A percentile compares a stretch with the other conserved stretches of the same genome.
Conservation (phyloP, 2,329 filamentous ascomycete genomes). For the Hypocrella siamensis region DNA sequence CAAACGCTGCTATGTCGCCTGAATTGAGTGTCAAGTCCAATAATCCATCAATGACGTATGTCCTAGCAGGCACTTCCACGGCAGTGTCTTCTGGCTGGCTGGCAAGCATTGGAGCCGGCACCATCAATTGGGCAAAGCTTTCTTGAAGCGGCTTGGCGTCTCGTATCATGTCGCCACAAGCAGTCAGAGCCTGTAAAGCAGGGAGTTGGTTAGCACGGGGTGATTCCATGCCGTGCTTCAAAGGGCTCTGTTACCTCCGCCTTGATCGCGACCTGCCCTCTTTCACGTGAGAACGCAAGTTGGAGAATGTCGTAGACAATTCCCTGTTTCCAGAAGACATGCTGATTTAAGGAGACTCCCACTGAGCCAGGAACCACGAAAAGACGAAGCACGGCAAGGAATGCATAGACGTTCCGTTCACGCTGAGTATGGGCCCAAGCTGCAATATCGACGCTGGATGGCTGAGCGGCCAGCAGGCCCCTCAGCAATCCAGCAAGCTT, state of each 20-base stretch:
- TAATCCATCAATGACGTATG: constrained; percentile 89
- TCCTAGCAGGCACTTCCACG: constrained; percentile 38
- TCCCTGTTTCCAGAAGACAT: constrained; percentile 70
- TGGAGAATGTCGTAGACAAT: constrained; percentile 66
- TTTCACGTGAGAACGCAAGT: constrained; percentile 60
- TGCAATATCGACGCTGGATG: constrained; percentile 42
- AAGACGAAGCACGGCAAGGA: constrained; percentile 71
- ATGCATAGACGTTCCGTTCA: constrained; percentile 83
- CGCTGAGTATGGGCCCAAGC: constrained; percentile 63
- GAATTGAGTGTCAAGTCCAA: constrained; percentile 66
- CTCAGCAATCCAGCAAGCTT: constrained; percentile 56
- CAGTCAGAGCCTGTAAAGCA: constrained; percentile 50
- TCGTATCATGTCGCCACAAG: constrained; percentile 78
- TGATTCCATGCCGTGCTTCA: no score
- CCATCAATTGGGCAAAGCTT: constrained; percentile 73
- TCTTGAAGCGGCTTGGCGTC: constrained; percentile 72
- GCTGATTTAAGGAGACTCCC: constrained; percentile 70
- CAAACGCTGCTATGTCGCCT: constrained; percentile 51
- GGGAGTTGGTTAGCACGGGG: constrained; percentile 3
- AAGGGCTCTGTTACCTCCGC: constrained; percentile 49
- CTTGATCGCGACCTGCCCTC: constrained; percentile 57
- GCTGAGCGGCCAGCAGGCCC: constrained; percentile 36
- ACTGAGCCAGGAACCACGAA: constrained; percentile 72
- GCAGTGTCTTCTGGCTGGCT: constrained; percentile 21
- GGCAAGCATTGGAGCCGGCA: constrained; percentile 41